Evolutionary conservation across 768 basidiomycete genomes (phyloP).

Genomic region (Tulasnella sp.): DNA sequence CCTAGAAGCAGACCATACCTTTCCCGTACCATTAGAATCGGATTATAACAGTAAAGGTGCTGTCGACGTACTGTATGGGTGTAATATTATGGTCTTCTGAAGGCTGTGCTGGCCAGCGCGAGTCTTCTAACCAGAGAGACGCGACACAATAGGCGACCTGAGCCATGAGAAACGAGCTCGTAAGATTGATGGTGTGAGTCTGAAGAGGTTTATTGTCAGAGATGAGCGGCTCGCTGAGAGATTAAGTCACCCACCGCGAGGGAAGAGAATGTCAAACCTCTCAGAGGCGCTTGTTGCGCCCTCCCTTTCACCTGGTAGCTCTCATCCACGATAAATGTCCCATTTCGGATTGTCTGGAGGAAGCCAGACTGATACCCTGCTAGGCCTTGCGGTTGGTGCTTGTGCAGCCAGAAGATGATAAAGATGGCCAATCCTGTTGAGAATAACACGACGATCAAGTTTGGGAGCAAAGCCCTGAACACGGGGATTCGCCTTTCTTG

Average conservation of each 20-base stretch:
- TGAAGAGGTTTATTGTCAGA: background rate
- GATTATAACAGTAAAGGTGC: background rate
- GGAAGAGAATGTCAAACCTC: background rate
- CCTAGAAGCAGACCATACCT: background rate
- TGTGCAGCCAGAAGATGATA: background rate
- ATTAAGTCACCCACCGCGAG: background rate
- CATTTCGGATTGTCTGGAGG: background rate
- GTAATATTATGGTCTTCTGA: background rate
- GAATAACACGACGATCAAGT: background rate
- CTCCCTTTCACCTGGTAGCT: background rate
- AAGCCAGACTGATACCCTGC: background rate
- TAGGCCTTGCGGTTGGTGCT: background rate
- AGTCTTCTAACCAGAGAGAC: background rate
- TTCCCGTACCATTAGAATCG: background rate
- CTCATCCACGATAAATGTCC: background rate
- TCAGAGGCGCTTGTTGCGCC: background rate
- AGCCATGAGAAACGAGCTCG: background rate
- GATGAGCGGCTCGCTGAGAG: background rate
- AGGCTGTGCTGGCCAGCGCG: background rate
- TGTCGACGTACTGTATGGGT: background rate
- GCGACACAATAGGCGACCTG: background rate
- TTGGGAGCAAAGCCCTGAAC: background rate
- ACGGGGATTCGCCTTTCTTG: background rate
- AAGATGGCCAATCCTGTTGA: background rate
- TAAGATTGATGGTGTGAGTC: background rate